Conservation (phyloP, 441 rosid genomes). For the Manihot esculenta region DNA sequence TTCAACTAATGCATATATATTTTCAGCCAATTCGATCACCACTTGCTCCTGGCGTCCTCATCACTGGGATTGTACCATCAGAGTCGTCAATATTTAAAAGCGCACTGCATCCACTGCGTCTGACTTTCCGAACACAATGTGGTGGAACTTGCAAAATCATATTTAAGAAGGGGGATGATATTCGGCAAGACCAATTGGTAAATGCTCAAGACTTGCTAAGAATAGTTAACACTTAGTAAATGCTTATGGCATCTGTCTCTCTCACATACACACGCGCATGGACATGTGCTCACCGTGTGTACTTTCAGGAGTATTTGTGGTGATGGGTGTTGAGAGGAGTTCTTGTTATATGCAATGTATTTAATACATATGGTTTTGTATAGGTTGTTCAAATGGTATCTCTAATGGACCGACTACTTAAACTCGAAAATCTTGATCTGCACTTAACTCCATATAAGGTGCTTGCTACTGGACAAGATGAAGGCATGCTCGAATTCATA, state of each 20-base stretch:
- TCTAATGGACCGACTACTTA: slow-evolving; percentile 96
- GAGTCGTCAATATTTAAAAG: slow-evolving; percentile 97
- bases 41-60: slow-evolving; percentile 72
- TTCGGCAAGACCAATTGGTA: slow-evolving; percentile 99
- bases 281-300: background rate
- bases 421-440: slow-evolving; percentile 93
- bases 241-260: background rate
- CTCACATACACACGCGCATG: background rate
- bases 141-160: slow-evolving; percentile 85
- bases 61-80: slow-evolving; percentile 86
- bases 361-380: slow-evolving; percentile 25
- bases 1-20: slow-evolving; percentile 16
- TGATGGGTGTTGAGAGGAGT: background rate
- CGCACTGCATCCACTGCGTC: slow-evolving; percentile 84
- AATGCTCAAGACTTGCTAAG: slow-evolving; percentile 13
- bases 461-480: slow-evolving; percentile 97
- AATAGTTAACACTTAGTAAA: background rate
- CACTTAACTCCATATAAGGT: slow-evolving; percentile 93
- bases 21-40: slow-evolving; percentile 94
- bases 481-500: slow-evolving; percentile 98
- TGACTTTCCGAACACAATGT: slow-evolving; percentile 74
- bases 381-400: slow-evolving; percentile 99
- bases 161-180: slow-evolving; percentile 98
- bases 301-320: background rate
- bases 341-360: slow-evolving; percentile 17